These are phyloP conservation scores for Coemansia sp. DNA, from an alignment of 192 early-diverging fungal genomes.

Conservation along the genomic window DNA sequence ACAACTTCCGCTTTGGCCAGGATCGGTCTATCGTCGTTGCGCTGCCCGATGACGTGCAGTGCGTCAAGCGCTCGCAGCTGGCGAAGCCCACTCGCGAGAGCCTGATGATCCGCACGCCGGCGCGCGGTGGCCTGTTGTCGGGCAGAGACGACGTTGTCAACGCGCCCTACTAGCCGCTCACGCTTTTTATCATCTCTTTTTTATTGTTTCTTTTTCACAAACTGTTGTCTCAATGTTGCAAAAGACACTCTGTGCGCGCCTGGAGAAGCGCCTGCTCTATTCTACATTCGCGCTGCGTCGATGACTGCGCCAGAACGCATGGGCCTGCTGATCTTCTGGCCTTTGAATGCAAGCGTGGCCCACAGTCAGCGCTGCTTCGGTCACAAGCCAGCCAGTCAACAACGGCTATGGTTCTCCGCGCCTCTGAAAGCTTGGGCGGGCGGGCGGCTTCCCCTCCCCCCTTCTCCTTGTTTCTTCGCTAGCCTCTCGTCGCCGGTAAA, in stretches of 20 bases:
- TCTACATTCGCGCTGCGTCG: no score
- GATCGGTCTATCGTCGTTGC: conserved; percentile 88
- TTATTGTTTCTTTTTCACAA: no score
- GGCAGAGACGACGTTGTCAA: conserved; percentile 26
- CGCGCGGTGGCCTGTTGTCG: conserved; percentile 2
- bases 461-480: conserved; percentile 2
- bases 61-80: conserved; percentile 63
- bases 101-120: conserved; percentile 35
- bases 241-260: no score
- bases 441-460: neutral
- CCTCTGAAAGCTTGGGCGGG: no score
- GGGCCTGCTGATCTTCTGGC: no score
- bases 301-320: no score
- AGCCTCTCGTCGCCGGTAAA: neutral
- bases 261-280: no score
- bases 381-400: neutral
- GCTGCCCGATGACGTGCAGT: conserved; percentile 74
- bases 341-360: no score
- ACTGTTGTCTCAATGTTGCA: no score
- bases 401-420: no score
- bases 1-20: conserved; percentile 89
- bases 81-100: conserved; percentile 60
- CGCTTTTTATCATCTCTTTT: neutral
- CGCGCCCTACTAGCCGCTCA: conserved; percentile 17
- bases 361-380: neutral